A percentile compares a stretch with the other conserved stretches of the same genome.
Conservation (phyloP, 257 asterid species). For the Haberlea rhodopensis region DNA sequence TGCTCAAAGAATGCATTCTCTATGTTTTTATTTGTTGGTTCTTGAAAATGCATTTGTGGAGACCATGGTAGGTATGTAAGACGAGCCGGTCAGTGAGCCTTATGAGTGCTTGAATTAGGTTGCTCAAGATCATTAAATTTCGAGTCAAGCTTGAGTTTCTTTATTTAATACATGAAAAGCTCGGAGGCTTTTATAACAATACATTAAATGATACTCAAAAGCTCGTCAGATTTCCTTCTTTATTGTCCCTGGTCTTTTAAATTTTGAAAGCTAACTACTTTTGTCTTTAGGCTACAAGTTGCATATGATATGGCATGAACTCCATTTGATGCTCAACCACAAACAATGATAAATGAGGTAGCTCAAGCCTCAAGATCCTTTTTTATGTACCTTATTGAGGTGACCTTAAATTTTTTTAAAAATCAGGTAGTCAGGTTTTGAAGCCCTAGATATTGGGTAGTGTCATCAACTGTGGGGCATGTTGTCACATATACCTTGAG, state of each 20-base stretch:
- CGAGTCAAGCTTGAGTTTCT: neutral
- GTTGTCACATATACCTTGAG: no score
- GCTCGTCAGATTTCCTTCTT: neutral
- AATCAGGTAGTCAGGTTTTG: neutral
- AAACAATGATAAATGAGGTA: no score
- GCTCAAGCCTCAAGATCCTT: no score
- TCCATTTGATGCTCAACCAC: neutral
- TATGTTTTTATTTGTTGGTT: slow-evolving; percentile 24
- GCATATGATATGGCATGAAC: neutral
- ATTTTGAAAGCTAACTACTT: no score
- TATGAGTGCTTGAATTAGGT: neutral
- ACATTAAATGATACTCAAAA: no score
- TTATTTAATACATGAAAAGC: neutral
- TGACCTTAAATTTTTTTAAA: no score
- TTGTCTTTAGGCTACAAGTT: no score
- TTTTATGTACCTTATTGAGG: neutral
- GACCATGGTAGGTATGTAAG: neutral
- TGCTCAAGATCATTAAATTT: neutral
- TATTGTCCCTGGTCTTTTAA: no score
- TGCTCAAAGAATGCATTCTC: slow-evolving; percentile 5
- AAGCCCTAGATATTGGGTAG: no score
- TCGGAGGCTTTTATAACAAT: no score
- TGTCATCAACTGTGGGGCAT: no score
- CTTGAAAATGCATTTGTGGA: slow-evolving; percentile 14
- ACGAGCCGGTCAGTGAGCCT: neutral